phyloP scores from a whole-genome alignment of 2,329 filamentous ascomycete species.

The Hypocrella siamensis region DNA sequence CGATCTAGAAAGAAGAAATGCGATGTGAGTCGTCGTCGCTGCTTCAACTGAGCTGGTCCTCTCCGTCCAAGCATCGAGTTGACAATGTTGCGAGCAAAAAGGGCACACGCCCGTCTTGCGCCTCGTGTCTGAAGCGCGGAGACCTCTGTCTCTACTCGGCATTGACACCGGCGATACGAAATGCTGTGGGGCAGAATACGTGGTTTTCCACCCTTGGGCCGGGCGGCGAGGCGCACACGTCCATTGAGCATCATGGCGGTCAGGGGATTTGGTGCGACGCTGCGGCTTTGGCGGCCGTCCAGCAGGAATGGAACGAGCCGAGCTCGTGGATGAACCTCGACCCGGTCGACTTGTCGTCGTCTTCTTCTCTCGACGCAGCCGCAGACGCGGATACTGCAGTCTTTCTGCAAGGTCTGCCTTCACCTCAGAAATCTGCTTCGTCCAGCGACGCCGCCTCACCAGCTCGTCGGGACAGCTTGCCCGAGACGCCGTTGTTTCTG shows the following conservation, averaged over 20 bases:
- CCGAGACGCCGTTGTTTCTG: constrained; percentile 4
- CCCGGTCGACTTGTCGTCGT: not conserved
- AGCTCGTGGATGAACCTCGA: not conserved
- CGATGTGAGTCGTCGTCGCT: constrained; percentile 6
- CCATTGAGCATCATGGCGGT: too few relatives aligned
- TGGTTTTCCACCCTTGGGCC: not conserved
- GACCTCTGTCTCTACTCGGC: constrained; percentile 8
- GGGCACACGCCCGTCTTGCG: not conserved
- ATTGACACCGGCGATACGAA: not conserved
- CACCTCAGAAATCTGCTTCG: too few relatives aligned
- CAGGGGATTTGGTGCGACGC: too few relatives aligned
- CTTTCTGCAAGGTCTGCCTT: too few relatives aligned
- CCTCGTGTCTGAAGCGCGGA: constrained; percentile 8
- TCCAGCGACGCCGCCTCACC: not conserved
- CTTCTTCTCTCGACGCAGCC: too few relatives aligned
- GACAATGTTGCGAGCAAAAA: too few relatives aligned
- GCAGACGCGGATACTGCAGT: too few relatives aligned
- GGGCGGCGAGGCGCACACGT: not conserved
- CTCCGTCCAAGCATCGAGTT: too few relatives aligned
- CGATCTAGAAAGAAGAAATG: constrained; percentile 12
- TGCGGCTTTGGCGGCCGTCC: too few relatives aligned
- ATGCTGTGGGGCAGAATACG: not conserved
- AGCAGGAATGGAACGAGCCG: not conserved
- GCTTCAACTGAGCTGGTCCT: too few relatives aligned
- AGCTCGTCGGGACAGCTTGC: constrained; percentile 1